Evolutionary conservation across 768 basidiomycete species (phyloP), one percentile per base, ranked within the genome.

Genomic region (Termitomyces sp.): DNA sequence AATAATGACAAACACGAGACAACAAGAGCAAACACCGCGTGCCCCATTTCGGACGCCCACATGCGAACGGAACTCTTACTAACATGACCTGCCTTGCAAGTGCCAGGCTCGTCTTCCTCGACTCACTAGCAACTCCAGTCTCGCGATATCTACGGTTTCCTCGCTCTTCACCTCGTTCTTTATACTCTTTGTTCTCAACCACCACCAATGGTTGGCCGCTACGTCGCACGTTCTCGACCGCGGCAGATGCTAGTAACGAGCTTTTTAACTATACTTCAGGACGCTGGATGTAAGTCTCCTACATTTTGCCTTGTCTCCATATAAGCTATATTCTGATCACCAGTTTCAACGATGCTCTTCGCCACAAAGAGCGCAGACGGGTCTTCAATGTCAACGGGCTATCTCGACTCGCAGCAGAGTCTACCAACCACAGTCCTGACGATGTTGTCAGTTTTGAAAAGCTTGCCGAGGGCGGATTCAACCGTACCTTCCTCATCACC

Each of bases 291-390:
- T 73, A 71, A 75, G 72, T 70, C 64, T 67, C 57, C 56, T 66
- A 63, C 66, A 65, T 65, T 9, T 63, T 66, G 48, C 65, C 61
- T 60, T 61, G 31, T 57, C 15, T 42, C 40, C 62, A n/a, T 68
- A 66, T 67, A 59, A 71, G 49, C 59, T 56, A 38, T 67, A 29
- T 3, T 29, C 29, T 4, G 56, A 58, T 59, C 35, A 67, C 66
- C 65, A 76, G 75, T 50, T 39, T 68, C 62, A 77, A 79, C 66
- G 64, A 76, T 55, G 70, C 48, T 54, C 76, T 79, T 72, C 78
- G 76, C 63, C 77, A 60, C 58, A 62, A 57, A 68, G 78, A 82
- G 68, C 78, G 75, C 51, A 76, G 63, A 50, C 69, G 33, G 52
- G 66, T 59, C 15, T 79, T 80, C 68, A 50, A 79, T 42, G 70